Evolutionary conservation across 768 basidiomycete species (phyloP), one percentile per base, ranked within the genome.

Genomic region (Rickenella mellea): DNA sequence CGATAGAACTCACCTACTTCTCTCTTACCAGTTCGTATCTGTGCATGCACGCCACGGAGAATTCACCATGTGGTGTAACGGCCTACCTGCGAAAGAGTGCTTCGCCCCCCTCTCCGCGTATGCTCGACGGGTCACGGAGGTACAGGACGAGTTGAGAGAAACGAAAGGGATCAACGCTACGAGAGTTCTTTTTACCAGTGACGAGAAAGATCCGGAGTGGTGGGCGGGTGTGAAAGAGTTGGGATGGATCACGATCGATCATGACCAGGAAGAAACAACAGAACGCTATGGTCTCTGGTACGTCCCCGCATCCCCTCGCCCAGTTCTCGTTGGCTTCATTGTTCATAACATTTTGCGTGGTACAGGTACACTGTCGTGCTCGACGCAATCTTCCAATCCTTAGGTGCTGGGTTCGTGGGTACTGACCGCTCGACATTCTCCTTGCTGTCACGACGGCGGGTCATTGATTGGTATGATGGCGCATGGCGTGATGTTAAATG

Each of bases 351-450:
- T n/a, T n/a, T n/a, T n/a, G n/a, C n/a, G n/a, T n/a, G n/a, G n/a
- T 15, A 17, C 49, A 82, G 82, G 80, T 80, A 83, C 56, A 79
- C 82, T 10, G 61, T 81, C n/a, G 59, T 87, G 39, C 69, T 86
- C 39, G 83, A 86, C 52, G 80, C 81, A 3, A 76, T 74, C 7
- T 73, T 84, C 43, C 85, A 87, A 51, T 80, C 80, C 0, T 62
- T 61, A 28, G 83, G 76, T 17, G 55, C 66, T 9, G 85, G 82
- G 2, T 80, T 87, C 51, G 73, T 88, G 11, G 85, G 83, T 7
- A 85, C 82, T 1, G 72, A 80, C 48, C 52, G 66, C 30, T 84
- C 82, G 26, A 86, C 84, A 4, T 83, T 84, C 74, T 77, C 79
- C 2, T 62, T 74, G 33, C 48, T 87, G 24, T 80, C 83, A 5